These are phyloP conservation scores for Penicillium odoratum DNA, from an alignment of 495 filamentous ascomycete species.

Conservation along the genomic window DNA sequence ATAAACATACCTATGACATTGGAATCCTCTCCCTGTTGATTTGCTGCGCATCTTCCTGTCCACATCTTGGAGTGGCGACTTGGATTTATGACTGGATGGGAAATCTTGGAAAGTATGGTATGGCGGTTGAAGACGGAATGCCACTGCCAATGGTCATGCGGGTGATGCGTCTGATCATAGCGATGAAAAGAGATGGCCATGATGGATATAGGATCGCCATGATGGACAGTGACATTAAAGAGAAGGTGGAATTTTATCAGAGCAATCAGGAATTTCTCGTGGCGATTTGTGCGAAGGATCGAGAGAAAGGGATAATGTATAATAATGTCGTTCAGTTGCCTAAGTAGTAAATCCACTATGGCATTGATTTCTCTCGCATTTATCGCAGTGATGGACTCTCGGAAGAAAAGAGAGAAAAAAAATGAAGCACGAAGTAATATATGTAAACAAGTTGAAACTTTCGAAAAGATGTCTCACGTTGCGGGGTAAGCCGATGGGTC, in stretches of 20 bases:
- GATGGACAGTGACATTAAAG: neutral
- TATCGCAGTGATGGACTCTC: neutral
- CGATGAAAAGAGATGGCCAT: neutral
- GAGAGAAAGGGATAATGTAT: neutral
- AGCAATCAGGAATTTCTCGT: neutral
- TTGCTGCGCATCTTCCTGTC: neutral
- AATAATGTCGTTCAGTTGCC: neutral
- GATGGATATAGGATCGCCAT: neutral
- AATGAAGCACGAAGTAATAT: neutral
- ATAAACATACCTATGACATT: neutral
- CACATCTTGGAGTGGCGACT: neutral
- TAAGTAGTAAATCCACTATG: neutral
- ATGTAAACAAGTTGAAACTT: neutral
- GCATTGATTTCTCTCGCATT: neutral
- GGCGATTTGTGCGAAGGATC: neutral
- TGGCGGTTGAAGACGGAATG: neutral
- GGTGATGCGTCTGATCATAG: neutral
- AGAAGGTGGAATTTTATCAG: neutral
- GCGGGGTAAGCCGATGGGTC: neutral
- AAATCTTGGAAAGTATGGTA: neutral
- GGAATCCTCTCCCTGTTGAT: neutral
- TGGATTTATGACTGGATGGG: neutral
- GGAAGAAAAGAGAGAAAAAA: neutral
- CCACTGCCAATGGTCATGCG: neutral
- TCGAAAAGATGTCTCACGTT: neutral